A percentile compares a stretch with the other conserved stretches of the same genome.
These are phyloP conservation scores for Pyrus pyrifolia DNA, from an alignment of 306 rosid genomes.

Conservation along the genomic window DNA sequence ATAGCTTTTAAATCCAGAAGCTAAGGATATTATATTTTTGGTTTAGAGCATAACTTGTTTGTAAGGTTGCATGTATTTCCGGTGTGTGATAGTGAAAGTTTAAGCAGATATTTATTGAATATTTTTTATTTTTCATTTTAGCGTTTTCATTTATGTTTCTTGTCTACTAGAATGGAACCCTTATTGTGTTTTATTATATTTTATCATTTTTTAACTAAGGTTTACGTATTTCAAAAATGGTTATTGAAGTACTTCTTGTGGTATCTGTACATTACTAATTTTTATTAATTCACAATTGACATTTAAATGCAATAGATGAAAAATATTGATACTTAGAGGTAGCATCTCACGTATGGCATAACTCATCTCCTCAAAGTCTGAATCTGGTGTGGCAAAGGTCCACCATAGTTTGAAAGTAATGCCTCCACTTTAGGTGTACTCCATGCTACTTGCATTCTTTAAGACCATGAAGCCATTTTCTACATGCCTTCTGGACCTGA, in stretches of 20 bases:
- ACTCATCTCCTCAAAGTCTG: not conserved
- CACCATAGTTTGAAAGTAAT: not conserved
- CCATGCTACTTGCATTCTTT: not conserved
- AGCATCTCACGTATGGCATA: not conserved
- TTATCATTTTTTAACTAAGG: not conserved
- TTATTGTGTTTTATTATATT: no score
- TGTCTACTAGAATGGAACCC: no score
- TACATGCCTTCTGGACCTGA: not conserved
- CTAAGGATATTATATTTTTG: not conserved
- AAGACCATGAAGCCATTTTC: not conserved
- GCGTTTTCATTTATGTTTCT: no score
- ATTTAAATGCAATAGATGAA: not conserved
- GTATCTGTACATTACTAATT: not conserved
- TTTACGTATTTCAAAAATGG: not conserved
- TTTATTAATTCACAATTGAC: not conserved
- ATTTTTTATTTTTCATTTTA: no score
- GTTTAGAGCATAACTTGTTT: not conserved
- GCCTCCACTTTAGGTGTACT: not conserved
- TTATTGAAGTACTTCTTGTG: not conserved
- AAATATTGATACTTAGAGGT: not conserved
- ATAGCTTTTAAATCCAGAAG: not conserved
- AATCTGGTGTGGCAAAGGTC: not conserved
- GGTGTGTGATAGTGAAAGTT: not conserved
- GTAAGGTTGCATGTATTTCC: not conserved
- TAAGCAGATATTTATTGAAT: not conserved